These are phyloP conservation scores for Westerdykella aurantiaca DNA, from an alignment of 2,329 filamentous ascomycete species.

Conservation along the genomic window DNA sequence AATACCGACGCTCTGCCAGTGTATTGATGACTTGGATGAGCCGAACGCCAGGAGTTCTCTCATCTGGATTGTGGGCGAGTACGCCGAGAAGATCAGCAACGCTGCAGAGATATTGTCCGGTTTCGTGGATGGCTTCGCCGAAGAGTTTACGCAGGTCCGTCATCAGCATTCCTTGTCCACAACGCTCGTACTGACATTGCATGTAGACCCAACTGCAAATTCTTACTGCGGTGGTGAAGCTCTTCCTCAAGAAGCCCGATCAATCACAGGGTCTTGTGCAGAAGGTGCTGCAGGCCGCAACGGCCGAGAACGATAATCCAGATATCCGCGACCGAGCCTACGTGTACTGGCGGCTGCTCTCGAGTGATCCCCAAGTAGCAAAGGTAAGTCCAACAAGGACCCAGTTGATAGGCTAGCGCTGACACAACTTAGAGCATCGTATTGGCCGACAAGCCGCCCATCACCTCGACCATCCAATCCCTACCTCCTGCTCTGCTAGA, in stretches of 20 bases:
- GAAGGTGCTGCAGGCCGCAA: conserved; percentile 88
- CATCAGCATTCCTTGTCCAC: not conserved
- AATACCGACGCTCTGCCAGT: conserved; percentile 90
- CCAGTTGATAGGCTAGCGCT: not conserved
- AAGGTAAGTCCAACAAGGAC: conserved; percentile 55
- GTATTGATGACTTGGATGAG: conserved; percentile 95
- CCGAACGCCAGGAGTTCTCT: conserved; percentile 82
- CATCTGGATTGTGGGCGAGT: conserved; percentile 99
- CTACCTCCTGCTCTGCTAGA: conserved; percentile 79
- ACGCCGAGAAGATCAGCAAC: conserved; percentile 98
- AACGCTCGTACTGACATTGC: not conserved
- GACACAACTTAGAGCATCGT: conserved; percentile 59
- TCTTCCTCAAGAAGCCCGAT: conserved; percentile 94
- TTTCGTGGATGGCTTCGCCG: conserved; percentile 91
- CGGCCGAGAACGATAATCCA: conserved; percentile 92
- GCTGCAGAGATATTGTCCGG: conserved; percentile 88
- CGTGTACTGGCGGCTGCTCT: conserved; percentile 95
- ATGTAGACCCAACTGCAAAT: conserved; percentile 94
- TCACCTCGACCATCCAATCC: conserved; percentile 88
- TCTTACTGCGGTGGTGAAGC: conserved; percentile 90
- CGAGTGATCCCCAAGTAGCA: conserved; percentile 82
- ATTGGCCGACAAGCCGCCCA: conserved; percentile 88
- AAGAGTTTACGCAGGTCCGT: conserved; percentile 87
- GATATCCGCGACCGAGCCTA: conserved; percentile 96
- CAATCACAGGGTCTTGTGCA: conserved; percentile 87